phyloP scores from a whole-genome alignment of 2,329 filamentous ascomycete species.

The Fusarium continuum region DNA sequence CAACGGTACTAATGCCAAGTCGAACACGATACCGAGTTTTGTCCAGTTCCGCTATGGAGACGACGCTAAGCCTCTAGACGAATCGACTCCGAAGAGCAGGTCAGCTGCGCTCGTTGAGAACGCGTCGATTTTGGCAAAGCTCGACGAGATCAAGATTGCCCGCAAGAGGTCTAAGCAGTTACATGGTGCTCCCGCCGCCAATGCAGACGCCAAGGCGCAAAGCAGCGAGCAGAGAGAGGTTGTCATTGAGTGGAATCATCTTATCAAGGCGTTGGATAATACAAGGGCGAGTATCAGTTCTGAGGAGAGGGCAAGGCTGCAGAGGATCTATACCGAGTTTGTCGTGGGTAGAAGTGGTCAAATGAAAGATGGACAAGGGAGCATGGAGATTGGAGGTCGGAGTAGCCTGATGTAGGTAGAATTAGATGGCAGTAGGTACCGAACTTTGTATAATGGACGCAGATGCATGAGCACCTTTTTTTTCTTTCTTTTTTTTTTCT shows the following conservation, averaged over 20 bases:
- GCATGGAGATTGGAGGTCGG: conserved; percentile 89
- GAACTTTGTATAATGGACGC: background rate
- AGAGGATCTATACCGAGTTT: conserved; percentile 90
- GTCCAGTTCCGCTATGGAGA: conserved; percentile 86
- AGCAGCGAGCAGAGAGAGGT: conserved; percentile 69
- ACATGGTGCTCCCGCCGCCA: conserved; percentile 41
- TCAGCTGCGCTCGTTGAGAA: conserved; percentile 74
- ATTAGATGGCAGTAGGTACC: background rate
- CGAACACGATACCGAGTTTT: conserved; percentile 63
- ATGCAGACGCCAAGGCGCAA: conserved; percentile 42
- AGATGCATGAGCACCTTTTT: background rate
- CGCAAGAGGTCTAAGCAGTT: conserved; percentile 59
- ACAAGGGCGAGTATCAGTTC: conserved; percentile 85
- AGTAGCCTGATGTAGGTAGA: conserved; percentile 93
- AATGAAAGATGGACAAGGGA: conserved; percentile 92
- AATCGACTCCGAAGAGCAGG: conserved; percentile 58
- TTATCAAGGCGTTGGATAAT: conserved; percentile 77
- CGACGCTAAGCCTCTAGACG: conserved; percentile 56
- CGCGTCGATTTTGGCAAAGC: conserved; percentile 80
- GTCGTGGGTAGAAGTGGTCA: conserved; percentile 91
- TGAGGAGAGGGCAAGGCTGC: conserved; percentile 77
- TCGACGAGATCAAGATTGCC: conserved; percentile 79
- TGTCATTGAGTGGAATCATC: conserved; percentile 83
- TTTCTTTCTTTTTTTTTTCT: no score
- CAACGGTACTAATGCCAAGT: conserved; percentile 46